phyloP scores from a whole-genome alignment of 345 rosid species.

The Orychophragmus violaceus region DNA sequence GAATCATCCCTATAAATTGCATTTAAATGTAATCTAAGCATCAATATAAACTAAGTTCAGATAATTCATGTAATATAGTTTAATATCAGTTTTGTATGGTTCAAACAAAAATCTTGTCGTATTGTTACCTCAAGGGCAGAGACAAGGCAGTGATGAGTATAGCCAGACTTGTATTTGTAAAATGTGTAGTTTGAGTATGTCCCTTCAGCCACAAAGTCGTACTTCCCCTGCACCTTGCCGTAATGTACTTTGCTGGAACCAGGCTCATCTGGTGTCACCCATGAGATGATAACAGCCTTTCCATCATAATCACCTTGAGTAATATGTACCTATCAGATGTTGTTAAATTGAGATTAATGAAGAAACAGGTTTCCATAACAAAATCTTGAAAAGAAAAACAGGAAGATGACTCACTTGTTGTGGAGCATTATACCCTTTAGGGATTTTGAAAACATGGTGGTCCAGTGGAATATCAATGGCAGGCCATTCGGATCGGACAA shows the following conservation, averaged over 20 bases:
- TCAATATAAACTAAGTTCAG: neutral
- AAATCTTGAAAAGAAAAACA: neutral
- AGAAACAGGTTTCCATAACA: neutral
- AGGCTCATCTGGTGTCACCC: constrained; percentile 77
- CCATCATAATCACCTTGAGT: constrained; percentile 96
- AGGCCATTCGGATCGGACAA: constrained; percentile 77
- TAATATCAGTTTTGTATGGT: neutral
- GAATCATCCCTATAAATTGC: neutral
- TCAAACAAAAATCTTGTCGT: neutral
- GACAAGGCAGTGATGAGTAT: constrained; percentile 72
- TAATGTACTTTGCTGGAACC: constrained; percentile 54
- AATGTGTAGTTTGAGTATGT: constrained; percentile 59
- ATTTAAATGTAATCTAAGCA: neutral
- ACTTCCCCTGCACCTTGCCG: constrained; percentile 42
- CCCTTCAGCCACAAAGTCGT: constrained; percentile 59
- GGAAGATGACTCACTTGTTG: constrained; percentile 48
- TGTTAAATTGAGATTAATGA: neutral
- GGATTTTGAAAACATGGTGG: constrained; percentile 59
- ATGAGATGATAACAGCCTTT: constrained; percentile 75
- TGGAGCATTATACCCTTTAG: constrained; percentile 80
- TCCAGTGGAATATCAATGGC: constrained; percentile 77
- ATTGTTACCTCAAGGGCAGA: constrained; percentile 70
- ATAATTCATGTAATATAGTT: neutral
- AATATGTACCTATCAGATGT: constrained; percentile 40
- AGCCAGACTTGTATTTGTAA: constrained; percentile 74